Base-by-base conservation (phyloP, 306 rosid genomes). In the Prunus davidiana region DNA sequence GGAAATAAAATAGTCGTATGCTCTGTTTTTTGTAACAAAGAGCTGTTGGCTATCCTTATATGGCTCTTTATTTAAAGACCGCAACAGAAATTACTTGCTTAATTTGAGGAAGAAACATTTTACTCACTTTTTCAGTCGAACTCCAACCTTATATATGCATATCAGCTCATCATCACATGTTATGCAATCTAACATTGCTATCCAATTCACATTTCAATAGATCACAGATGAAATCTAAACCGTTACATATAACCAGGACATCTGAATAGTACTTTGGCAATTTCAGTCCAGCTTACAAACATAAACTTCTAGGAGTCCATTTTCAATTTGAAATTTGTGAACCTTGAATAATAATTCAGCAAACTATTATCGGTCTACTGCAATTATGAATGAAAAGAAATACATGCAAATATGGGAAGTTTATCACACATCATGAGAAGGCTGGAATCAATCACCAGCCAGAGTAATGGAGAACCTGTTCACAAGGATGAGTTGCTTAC, bases 401-500 rank as follows among this genome's bases (percentile, higher is more conserved):
- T 12, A 45, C 32, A 20, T 24, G 20, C 46, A 52, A 51, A 12
- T 70, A 52, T 19, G 38, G 14, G 18, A 67, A 67, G 30, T 12
- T 24, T 2, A 28, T 62, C 12, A 62, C 67, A 62, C 12, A 62
- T 30, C 9, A 12, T 71, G 20, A 52, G 69, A 43, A 76, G 20
- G 12, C 19, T 45, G 50, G 55, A 12, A 49, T 12, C 71, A 69
- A 52, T 47, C 24, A 69, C 7, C 62, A 73, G n/a, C 15, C 58
- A 20, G 28, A 69, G 8, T 34, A 67, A 47, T 9, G 32, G 51
- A 69, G 38, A 32, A 28, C 58, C 24, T 16, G 56, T 9, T 73
- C 73, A n/a, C 54, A 80, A 67, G 73, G 57, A 82, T 55, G 85
- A 78, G 68, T 52, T 30, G 79, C 91, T 76, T 87, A 94, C 97